phyloP scores from a whole-genome alignment of 2,329 filamentous ascomycete genomes.

The Alternaria ventricosa region DNA sequence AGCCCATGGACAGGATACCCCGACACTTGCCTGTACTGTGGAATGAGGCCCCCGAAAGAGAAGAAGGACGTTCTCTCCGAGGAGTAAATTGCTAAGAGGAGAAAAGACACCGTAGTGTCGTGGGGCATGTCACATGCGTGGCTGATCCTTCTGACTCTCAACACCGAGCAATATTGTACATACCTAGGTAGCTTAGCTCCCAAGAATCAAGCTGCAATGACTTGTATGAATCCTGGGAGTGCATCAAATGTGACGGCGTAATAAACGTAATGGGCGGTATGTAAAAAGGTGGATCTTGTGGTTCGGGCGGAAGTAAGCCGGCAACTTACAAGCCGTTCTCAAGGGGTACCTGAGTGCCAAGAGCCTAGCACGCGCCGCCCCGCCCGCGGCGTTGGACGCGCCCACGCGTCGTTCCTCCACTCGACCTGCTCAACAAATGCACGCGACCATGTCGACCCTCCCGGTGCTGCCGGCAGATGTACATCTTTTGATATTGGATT shows the following conservation, averaged over 20 bases:
- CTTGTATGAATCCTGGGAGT: background rate
- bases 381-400: background rate
- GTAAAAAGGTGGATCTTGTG: background rate
- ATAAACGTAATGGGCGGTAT: background rate
- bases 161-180: background rate
- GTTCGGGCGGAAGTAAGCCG: background rate
- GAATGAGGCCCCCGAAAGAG: constrained; percentile 23
- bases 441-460: background rate
- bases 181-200: background rate
- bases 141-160: background rate
- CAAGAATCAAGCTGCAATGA: background rate
- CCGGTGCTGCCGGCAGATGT: background rate
- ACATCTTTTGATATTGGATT: background rate
- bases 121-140: background rate
- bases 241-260: background rate
- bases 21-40: constrained; percentile 31
- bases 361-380: background rate
- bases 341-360: constrained; percentile 1
- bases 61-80: constrained; percentile 12
- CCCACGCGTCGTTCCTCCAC: background rate
- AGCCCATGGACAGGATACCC: constrained; percentile 40
- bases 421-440: background rate
- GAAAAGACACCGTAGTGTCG: background rate
- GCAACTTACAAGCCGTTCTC: background rate
- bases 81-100: background rate